A percentile compares a stretch with the other conserved stretches of the same genome.
Evolutionary conservation across 2,329 filamentous ascomycete genomes (phyloP).

Genomic region (Curvularia sp.): DNA sequence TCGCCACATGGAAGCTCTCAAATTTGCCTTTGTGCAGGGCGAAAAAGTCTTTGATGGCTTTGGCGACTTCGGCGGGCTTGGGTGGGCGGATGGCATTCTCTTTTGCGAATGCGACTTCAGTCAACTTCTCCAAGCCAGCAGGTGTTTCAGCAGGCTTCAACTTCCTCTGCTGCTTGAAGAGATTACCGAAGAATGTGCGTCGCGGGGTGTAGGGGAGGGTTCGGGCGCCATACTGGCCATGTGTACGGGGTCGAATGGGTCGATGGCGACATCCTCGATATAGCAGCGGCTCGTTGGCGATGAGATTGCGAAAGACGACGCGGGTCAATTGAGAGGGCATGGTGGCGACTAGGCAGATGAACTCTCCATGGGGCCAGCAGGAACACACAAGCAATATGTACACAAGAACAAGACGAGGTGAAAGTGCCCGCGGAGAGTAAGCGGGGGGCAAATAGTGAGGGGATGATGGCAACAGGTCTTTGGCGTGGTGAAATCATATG

Average conservation of each 20-base stretch:
- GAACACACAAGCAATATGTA: slow-evolving; percentile 17
- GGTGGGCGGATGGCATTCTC: slow-evolving; percentile 71
- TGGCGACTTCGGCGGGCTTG: slow-evolving; percentile 65
- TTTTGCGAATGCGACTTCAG: slow-evolving; percentile 69
- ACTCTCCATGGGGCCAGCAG: slow-evolving; percentile 23
- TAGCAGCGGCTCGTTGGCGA: slow-evolving; percentile 59
- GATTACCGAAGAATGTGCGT: slow-evolving; percentile 67
- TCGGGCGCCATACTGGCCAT: slow-evolving; percentile 31
- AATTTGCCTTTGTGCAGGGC: slow-evolving; percentile 29
- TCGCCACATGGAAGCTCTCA: slow-evolving; percentile 57
- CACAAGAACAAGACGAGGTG: slow-evolving; percentile 25
- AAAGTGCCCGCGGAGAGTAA: slow-evolving; percentile 17
- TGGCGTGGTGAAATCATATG: slow-evolving; percentile 28
- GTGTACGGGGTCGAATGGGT: slow-evolving; percentile 33
- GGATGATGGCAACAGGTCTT: slow-evolving; percentile 4
- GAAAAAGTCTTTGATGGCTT: slow-evolving; percentile 56
- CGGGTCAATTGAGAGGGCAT: slow-evolving; percentile 69
- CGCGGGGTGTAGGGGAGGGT: slow-evolving; percentile 46
- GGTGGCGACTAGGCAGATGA: slow-evolving; percentile 18
- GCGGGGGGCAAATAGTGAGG: slow-evolving; percentile 9
- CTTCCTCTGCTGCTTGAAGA: slow-evolving; percentile 66
- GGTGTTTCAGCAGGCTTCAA: slow-evolving; percentile 69
- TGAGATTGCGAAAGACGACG: slow-evolving; percentile 64
- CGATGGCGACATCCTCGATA: slow-evolving; percentile 55
- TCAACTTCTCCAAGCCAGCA: slow-evolving; percentile 74